Evolutionary conservation across 306 rosid species (phyloP).

Genomic region (Acacia acuminata): DNA sequence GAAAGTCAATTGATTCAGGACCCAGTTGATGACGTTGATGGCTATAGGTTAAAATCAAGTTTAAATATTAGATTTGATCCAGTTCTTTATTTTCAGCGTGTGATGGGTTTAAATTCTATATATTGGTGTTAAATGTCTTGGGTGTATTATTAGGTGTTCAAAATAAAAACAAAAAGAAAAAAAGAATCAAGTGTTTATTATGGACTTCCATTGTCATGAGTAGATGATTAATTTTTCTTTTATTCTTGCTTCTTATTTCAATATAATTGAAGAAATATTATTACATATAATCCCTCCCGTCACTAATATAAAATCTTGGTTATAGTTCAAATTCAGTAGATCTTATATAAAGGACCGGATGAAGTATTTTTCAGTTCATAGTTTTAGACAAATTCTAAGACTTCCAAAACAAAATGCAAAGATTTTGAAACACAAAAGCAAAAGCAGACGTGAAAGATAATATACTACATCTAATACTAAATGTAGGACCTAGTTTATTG

Average conservation of each 20-base stretch:
- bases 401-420: too few species aligned
- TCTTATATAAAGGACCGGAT: too few species aligned
- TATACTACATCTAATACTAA: too few species aligned
- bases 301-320: too few species aligned
- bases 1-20: constrained; percentile 40
- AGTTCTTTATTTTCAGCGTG: neutral
- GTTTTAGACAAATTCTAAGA: too few species aligned
- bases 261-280: neutral
- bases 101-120: neutral
- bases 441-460: too few species aligned
- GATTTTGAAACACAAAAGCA: too few species aligned
- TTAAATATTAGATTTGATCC: neutral
- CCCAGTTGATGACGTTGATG: neutral
- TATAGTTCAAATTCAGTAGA: too few species aligned
- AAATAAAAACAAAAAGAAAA: neutral
- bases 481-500: too few species aligned
- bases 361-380: too few species aligned
- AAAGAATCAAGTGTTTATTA: neutral
- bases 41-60: neutral
- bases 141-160: neutral
- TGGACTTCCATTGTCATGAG: neutral
- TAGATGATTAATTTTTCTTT: neutral
- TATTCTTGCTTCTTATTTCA: neutral
- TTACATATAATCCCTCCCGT: neutral
- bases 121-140: neutral